Percentiles rank a stretch among this genome's conserved stretches.
Conservation (phyloP, 2,329 filamentous ascomycete genomes). For the Pseudogymnoascus sp. region DNA sequence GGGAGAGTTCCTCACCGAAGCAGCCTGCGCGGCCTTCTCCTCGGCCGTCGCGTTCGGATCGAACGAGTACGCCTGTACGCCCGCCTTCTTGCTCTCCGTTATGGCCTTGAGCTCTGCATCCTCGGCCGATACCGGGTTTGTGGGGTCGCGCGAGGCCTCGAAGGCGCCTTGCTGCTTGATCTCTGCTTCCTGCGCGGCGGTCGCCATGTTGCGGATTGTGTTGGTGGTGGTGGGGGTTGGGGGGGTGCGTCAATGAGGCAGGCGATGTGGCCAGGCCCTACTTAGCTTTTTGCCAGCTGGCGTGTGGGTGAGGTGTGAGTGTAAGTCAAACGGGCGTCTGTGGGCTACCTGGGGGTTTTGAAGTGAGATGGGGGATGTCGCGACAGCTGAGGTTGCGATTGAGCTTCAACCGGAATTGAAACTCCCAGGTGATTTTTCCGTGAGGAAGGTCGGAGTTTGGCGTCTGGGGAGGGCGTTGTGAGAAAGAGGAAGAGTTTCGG, state of each 20-base stretch:
- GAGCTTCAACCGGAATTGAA: background rate
- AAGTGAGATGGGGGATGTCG: background rate
- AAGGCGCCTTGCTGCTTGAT: slow-evolving; percentile 74
- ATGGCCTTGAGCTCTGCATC: slow-evolving; percentile 67
- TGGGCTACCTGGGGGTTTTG: background rate
- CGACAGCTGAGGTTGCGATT: background rate
- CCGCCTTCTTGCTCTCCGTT: slow-evolving; percentile 68
- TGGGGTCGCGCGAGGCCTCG: slow-evolving; percentile 65
- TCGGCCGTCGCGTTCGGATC: slow-evolving; percentile 75
- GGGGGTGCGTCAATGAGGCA: background rate
- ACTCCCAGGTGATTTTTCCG: background rate
- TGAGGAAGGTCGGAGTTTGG: background rate
- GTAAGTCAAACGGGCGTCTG: background rate
- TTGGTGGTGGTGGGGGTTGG: background rate
- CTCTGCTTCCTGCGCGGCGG: slow-evolving; percentile 41
- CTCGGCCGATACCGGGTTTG: slow-evolving; percentile 58
- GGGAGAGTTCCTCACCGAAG: slow-evolving; percentile 51
- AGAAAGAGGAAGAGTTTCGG: background rate
- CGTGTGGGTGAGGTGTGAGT: background rate
- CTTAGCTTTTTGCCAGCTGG: background rate
- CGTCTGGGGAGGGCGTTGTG: background rate
- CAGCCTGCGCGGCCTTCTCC: slow-evolving; percentile 73
- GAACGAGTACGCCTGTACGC: slow-evolving; percentile 74
- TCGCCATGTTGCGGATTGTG: slow-evolving; percentile 14
- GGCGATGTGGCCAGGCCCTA: background rate